A percentile compares a stretch with the other conserved stretches of the same genome.
Conservation (phyloP, 2,329 filamentous ascomycete species). For the Colletotrichum sp. region DNA sequence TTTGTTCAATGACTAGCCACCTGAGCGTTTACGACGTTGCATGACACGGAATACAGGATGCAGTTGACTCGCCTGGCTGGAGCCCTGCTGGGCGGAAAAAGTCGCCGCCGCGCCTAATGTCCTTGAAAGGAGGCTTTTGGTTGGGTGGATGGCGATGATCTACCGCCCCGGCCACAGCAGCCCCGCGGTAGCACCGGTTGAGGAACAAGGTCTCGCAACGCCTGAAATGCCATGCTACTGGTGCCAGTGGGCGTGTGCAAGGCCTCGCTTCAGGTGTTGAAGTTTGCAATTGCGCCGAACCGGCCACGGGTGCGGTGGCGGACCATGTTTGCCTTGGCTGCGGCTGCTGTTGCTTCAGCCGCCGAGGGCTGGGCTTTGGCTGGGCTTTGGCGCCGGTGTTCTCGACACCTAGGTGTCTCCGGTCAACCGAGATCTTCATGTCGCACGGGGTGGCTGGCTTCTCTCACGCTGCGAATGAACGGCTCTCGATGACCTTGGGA, state of each 20-base stretch:
- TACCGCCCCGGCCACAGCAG: neutral
- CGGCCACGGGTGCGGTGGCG: neutral
- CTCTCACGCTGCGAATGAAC: neutral
- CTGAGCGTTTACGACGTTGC: neutral
- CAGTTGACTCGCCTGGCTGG: neutral
- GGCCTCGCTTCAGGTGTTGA: neutral
- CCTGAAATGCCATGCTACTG: neutral
- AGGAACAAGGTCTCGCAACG: neutral
- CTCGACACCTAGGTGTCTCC: conserved; percentile 6
- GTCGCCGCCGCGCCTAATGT: neutral
- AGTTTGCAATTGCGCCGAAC: conserved; percentile 12
- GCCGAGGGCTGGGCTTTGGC: neutral
- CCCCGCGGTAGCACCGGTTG: conserved; percentile 1
- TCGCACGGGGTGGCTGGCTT: neutral
- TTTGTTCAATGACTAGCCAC: neutral
- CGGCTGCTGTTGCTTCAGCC: neutral
- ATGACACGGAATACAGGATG: neutral
- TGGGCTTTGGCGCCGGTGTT: neutral
- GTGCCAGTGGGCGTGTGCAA: neutral
- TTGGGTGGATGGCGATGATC: conserved; percentile 5
- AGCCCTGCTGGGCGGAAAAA: neutral
- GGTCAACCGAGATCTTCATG: conserved; percentile 7
- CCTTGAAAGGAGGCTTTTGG: neutral
- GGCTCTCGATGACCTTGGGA: neutral
- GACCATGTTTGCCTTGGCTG: neutral